Evolutionary conservation across 805 yeast species (phyloP), one percentile per base, ranked within the genome.

Genomic region (Cyberlindnera xishuangbannaensis): DNA sequence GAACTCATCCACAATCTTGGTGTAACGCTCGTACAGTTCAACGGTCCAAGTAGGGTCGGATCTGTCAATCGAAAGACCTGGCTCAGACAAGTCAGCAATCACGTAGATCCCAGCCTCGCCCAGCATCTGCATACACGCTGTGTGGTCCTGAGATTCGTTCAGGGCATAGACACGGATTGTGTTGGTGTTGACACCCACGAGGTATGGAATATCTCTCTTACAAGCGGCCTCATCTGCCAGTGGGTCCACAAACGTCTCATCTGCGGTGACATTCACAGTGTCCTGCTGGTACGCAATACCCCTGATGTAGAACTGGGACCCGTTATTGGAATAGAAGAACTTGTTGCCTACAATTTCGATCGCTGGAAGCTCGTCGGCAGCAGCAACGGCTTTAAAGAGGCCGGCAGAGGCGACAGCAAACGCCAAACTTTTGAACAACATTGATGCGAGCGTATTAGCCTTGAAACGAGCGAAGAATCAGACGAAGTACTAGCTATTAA

Each of bases 251-350:
- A 77, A 78, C 19, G 71, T 42, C 7, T 58, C 44, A 40, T 64
- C 65, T 20, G 56, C 53, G 12, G 76, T 67, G 26, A 65, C 41
- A 45, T 70, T 70, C 28, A 71, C 66, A 23, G 78, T 69, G 56
- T 80, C 78, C 45, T 75, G 76, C 64, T 82, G 94, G 62, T 83
- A 83, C 31, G 92, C 92, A 43, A 83, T 65, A 65, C 92, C 94
- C 53, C 67, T 76, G 51, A 83, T 73, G 59, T 70, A 79, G 55
- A 83, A 83, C 56, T 81, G 88, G 35, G 86, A 73, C 32, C 88
- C 90, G 52, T 82, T 82, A 61, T 78, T 78, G 39, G 83, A 65
- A 62, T 63, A 83, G 68, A 71, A 83, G 53, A 83, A 82, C 59
- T 82, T 81, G 71, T 79, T 81, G 42, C 90, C 90, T 37, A 71